Percentiles rank a stretch among this genome's conserved stretches.
These are phyloP conservation scores for Dactylellina parvicollis DNA, from an alignment of 2,329 filamentous ascomycete genomes.

Conservation along the genomic window DNA sequence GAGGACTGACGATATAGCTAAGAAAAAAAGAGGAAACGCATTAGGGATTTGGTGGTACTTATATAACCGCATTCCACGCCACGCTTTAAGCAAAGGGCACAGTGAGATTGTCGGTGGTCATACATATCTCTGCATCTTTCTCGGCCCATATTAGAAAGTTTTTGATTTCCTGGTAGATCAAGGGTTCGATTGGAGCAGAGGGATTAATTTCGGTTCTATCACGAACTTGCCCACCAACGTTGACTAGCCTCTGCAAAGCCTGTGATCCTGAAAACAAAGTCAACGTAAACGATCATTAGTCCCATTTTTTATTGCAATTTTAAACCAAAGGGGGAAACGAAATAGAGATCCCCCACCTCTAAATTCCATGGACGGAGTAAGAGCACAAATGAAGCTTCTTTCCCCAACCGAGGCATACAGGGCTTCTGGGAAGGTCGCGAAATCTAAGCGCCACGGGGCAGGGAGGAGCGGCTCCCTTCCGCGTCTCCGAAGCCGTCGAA, in stretches of 20 bases:
- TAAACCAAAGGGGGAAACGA: not conserved
- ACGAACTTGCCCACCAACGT: conserved; percentile 43
- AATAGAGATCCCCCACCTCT: conserved; percentile 42
- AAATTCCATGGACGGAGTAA: conserved; percentile 50
- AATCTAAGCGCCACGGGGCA: conserved; percentile 45
- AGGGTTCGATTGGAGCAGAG: conserved; percentile 35
- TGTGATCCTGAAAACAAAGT: conserved; percentile 31
- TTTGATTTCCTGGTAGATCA: conserved; percentile 51
- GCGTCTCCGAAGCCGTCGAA: conserved; percentile 35
- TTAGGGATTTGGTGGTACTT: not conserved
- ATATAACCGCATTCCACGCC: no score
- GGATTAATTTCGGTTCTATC: conserved; percentile 51
- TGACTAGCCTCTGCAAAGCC: conserved; percentile 46
- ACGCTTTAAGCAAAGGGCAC: no score
- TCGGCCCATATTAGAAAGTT: conserved; percentile 43
- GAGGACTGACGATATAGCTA: conserved; percentile 40
- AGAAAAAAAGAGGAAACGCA: not conserved
- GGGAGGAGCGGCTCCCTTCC: conserved; percentile 45
- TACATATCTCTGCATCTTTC: conserved; percentile 52
- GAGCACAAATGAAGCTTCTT: conserved; percentile 48
- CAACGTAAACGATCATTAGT: conserved; percentile 1
- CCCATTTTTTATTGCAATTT: not conserved
- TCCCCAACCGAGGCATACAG: conserved; percentile 46
- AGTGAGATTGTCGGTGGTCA: no score
- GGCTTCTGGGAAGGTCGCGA: conserved; percentile 45